These are phyloP conservation scores for Microsporum ferrugineum DNA, from an alignment of 2,329 filamentous ascomycete genomes.

Conservation along the genomic window DNA sequence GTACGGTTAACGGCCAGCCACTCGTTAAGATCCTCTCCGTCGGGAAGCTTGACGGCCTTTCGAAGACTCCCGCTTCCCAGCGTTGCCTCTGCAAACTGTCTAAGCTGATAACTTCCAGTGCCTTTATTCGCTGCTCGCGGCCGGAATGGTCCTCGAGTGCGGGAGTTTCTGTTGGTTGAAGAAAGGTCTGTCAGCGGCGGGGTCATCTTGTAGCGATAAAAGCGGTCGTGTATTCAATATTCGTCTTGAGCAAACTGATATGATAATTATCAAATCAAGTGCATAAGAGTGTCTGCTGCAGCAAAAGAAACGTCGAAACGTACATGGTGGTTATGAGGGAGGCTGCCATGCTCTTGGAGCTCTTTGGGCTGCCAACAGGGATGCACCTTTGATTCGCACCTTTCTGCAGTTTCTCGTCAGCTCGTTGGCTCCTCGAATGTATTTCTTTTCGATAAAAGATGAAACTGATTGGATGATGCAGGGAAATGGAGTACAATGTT, in stretches of 20 bases:
- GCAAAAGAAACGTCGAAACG: background rate
- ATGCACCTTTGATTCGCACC: background rate
- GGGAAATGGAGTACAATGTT: background rate
- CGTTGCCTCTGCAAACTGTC: constrained; percentile 96
- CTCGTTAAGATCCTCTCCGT: constrained; percentile 94
- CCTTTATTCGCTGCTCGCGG: constrained; percentile 75
- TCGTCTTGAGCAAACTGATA: background rate
- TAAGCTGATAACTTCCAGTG: constrained; percentile 81
- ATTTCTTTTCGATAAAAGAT: background rate
- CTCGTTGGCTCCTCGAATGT: background rate
- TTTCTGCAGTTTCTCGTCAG: background rate
- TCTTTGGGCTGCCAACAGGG: background rate
- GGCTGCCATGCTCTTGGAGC: background rate
- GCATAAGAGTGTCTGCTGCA: background rate
- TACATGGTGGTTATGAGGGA: constrained; percentile 5
- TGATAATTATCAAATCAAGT: background rate
- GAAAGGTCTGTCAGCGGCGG: background rate
- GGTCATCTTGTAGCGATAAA: background rate
- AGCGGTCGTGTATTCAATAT: background rate
- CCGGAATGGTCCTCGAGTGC: constrained; percentile 82
- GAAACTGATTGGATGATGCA: background rate
- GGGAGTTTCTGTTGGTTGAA: constrained; percentile 55
- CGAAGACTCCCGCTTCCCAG: constrained; percentile 86
- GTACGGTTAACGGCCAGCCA: constrained; percentile 95
- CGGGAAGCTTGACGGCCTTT: constrained; percentile 92